phyloP scores from a whole-genome alignment of 306 rosid species.

The Ochetophila trinervis region DNA sequence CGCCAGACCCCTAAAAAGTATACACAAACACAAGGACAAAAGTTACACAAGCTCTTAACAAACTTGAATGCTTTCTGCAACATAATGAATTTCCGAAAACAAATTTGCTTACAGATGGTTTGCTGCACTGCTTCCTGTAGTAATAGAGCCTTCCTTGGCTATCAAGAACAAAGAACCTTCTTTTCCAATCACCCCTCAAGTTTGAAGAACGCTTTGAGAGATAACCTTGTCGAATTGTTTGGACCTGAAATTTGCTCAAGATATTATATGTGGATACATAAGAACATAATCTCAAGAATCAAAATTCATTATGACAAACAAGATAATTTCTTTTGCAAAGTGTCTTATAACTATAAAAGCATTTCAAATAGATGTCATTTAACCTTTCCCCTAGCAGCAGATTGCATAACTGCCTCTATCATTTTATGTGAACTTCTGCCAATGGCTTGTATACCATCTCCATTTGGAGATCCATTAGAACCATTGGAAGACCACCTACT shows the following conservation, averaged over 20 bases:
- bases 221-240: conserved; percentile 99
- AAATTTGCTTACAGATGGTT: conserved; percentile 77
- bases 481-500: conserved; percentile 91
- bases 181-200: conserved; percentile 98
- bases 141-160: conserved; percentile 98
- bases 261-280: not conserved
- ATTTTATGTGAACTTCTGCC: conserved; percentile 99
- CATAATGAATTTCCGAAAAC: conserved; percentile 20
- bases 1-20: conserved; percentile 63
- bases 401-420: conserved; percentile 99
- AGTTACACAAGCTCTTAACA: conserved; percentile 9
- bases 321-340: conserved; percentile 8
- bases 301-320: conserved; percentile 11
- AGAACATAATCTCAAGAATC: conserved; percentile 7
- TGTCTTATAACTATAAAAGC: conserved; percentile 4
- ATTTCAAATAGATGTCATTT: conserved; percentile 9
- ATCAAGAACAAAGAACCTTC: conserved; percentile 99
- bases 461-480: conserved; percentile 94
- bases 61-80: conserved; percentile 19
- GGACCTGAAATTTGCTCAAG: conserved; percentile 52
- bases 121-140: conserved; percentile 89
- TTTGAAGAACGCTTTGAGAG: conserved; percentile 98
- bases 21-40: conserved; percentile 26
- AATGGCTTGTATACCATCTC: conserved; percentile 97
- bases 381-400: conserved; percentile 99